Evolutionary conservation across 257 asterid genomes (phyloP).

Genomic region (Mitragyna speciosa): DNA sequence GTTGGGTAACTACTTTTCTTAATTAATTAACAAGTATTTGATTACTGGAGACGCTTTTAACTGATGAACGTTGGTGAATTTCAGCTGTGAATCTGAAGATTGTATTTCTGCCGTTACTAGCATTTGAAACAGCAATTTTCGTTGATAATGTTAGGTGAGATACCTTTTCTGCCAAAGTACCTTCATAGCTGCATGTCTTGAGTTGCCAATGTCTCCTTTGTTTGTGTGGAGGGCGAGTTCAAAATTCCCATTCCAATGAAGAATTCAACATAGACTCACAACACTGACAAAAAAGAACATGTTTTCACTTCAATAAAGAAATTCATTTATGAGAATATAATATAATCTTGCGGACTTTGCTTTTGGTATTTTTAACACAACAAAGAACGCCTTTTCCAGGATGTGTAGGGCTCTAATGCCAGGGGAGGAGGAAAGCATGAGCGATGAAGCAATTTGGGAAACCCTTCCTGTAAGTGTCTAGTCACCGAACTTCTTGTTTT

Average conservation of each 20-base stretch:
- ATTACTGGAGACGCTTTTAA: slow-evolving; percentile 21
- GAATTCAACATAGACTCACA: neutral
- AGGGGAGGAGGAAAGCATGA: slow-evolving; percentile 84
- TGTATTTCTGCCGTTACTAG: slow-evolving; percentile 83
- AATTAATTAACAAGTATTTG: slow-evolving; percentile 1
- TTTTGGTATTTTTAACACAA: neutral
- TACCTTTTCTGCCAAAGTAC: slow-evolving; percentile 16
- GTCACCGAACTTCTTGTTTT: neutral
- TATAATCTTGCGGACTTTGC: neutral
- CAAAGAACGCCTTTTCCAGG: slow-evolving; percentile 36
- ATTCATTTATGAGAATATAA: neutral
- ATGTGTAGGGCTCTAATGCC: slow-evolving; percentile 97
- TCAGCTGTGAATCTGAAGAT: slow-evolving; percentile 91
- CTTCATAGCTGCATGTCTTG: neutral
- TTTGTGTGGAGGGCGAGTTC: neutral
- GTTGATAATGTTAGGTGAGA: slow-evolving; percentile 83
- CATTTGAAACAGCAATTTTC: slow-evolving; percentile 77
- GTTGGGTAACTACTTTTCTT: slow-evolving; percentile 2
- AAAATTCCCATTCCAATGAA: neutral
- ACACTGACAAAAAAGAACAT: neutral
- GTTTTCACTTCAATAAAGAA: neutral
- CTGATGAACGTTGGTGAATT: slow-evolving; percentile 32
- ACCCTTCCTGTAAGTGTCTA: slow-evolving; percentile 87
- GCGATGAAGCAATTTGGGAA: slow-evolving; percentile 95
- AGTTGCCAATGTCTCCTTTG: neutral